These are phyloP conservation scores for Laguncularia racemosa DNA, from an alignment of 345 rosid species.

Conservation along the genomic window DNA sequence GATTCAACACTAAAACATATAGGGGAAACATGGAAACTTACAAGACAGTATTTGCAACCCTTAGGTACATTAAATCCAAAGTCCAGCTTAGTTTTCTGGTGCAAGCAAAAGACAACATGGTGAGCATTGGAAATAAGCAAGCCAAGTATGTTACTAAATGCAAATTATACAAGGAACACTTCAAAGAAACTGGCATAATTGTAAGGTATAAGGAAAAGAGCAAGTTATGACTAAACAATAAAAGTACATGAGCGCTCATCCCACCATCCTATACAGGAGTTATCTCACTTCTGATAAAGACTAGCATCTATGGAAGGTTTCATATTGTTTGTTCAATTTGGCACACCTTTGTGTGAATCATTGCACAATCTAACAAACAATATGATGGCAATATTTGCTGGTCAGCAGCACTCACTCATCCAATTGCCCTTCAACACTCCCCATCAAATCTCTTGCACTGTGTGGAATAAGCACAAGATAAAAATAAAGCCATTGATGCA, in stretches of 20 bases:
- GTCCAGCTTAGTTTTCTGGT: slow-evolving; percentile 26
- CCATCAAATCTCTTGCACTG: slow-evolving; percentile 44
- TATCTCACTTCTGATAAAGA: too few relatives aligned
- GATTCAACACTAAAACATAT: background rate
- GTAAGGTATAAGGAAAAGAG: too few relatives aligned
- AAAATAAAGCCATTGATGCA: too few relatives aligned
- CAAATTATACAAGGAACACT: too few relatives aligned
- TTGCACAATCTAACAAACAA: too few relatives aligned
- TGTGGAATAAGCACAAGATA: slow-evolving; percentile 60
- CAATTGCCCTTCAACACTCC: slow-evolving; percentile 80
- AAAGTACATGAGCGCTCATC: too few relatives aligned
- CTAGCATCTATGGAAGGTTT: too few relatives aligned
- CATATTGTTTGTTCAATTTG: too few relatives aligned
- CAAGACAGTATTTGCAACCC: slow-evolving; percentile 75
- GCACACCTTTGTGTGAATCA: too few relatives aligned
- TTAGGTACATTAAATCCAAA: slow-evolving; percentile 23
- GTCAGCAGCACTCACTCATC: slow-evolving; percentile 69
- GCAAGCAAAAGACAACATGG: slow-evolving; percentile 17
- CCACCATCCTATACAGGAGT: too few relatives aligned
- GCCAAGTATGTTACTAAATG: background rate
- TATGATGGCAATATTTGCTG: slow-evolving; percentile 41
- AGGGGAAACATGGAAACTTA: slow-evolving; percentile 26
- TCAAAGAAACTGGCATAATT: too few relatives aligned
- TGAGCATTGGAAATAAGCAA: slow-evolving; percentile 4
- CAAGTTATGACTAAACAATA: too few relatives aligned